Evolutionary conservation across 1,284 basidiomycete species (phyloP).

Genomic region (Tremellales sp.): DNA sequence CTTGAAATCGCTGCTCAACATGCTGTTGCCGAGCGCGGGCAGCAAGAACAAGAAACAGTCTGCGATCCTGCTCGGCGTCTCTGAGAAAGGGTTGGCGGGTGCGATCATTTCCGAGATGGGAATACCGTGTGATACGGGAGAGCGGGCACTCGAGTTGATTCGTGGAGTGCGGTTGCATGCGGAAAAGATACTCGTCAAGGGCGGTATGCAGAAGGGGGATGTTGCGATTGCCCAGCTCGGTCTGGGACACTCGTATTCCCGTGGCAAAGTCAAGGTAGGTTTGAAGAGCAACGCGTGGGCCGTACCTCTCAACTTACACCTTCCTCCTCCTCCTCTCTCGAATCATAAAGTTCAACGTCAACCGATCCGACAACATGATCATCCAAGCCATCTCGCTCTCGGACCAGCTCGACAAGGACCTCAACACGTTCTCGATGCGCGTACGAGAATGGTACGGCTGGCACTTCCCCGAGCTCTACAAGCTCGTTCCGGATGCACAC

Average conservation of each 20-base stretch:
- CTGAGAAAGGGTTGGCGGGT: conserved; percentile 72
- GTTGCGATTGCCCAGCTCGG: conserved; percentile 91
- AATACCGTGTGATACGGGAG: conserved; percentile 84
- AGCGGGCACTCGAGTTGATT: conserved; percentile 80
- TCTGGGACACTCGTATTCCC: conserved; percentile 95
- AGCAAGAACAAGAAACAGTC: conserved; percentile 63
- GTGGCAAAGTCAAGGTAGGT: conserved; percentile 83
- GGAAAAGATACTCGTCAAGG: conserved; percentile 68
- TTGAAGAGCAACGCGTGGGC: neutral
- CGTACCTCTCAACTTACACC: conserved; percentile 6
- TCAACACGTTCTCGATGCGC: conserved; percentile 98
- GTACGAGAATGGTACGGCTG: conserved; percentile 99
- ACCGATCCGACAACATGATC: conserved; percentile 99
- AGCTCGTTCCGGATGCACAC: conserved; percentile 90
- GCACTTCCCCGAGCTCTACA: conserved; percentile 97
- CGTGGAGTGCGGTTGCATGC: conserved; percentile 92
- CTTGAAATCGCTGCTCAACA: conserved; percentile 79
- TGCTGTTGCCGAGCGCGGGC: conserved; percentile 68
- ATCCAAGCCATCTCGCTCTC: conserved; percentile 98
- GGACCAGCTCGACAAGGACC: conserved; percentile 99
- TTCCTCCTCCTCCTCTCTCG: no score
- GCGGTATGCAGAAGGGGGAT: conserved; percentile 76
- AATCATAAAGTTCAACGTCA: conserved; percentile 99
- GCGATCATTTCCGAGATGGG: conserved; percentile 74
- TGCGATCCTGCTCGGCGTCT: conserved; percentile 76